These are phyloP conservation scores for Wickerhamomyces xylosicus DNA, from an alignment of 805 yeast species.

Conservation along the genomic window DNA sequence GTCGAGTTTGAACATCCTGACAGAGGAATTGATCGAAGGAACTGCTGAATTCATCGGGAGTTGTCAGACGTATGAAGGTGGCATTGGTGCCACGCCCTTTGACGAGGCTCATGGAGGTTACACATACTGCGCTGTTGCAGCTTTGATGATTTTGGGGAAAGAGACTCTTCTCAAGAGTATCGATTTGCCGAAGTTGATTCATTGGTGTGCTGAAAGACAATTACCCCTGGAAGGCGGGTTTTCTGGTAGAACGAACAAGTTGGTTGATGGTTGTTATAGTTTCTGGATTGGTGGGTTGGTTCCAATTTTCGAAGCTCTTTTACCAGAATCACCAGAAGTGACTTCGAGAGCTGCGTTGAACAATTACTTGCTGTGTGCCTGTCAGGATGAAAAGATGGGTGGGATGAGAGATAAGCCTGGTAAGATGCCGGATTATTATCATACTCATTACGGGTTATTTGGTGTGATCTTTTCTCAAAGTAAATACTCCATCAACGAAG, in stretches of 20 bases:
- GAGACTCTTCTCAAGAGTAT: slow-evolving; percentile 24
- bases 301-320: slow-evolving; percentile 49
- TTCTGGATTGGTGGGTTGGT: slow-evolving; percentile 88
- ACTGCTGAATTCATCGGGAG: slow-evolving; percentile 47
- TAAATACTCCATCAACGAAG: slow-evolving; percentile 5
- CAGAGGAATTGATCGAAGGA: slow-evolving; percentile 45
- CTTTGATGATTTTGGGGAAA: slow-evolving; percentile 35
- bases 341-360: slow-evolving; percentile 49
- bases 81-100: slow-evolving; percentile 73
- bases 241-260: slow-evolving; percentile 81
- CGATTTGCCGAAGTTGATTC: slow-evolving; percentile 37
- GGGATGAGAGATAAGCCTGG: slow-evolving; percentile 91
- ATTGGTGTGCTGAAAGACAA: slow-evolving; percentile 72
- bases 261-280: slow-evolving; percentile 93
- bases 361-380: slow-evolving; percentile 62
- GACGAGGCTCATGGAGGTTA: slow-evolving; percentile 98
- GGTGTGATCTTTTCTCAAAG: slow-evolving; percentile 42
- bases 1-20: slow-evolving; percentile 48
- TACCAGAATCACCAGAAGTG: slow-evolving; percentile 19
- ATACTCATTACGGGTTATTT: slow-evolving; percentile 72
- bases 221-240: slow-evolving; percentile 73
- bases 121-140: slow-evolving; percentile 79
- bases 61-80: slow-evolving; percentile 94
- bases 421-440: slow-evolving; percentile 73
- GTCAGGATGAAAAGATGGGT: slow-evolving; percentile 51